phyloP scores from a whole-genome alignment of 2,329 filamentous ascomycete species.

The Berkeleyomyces basicola region DNA sequence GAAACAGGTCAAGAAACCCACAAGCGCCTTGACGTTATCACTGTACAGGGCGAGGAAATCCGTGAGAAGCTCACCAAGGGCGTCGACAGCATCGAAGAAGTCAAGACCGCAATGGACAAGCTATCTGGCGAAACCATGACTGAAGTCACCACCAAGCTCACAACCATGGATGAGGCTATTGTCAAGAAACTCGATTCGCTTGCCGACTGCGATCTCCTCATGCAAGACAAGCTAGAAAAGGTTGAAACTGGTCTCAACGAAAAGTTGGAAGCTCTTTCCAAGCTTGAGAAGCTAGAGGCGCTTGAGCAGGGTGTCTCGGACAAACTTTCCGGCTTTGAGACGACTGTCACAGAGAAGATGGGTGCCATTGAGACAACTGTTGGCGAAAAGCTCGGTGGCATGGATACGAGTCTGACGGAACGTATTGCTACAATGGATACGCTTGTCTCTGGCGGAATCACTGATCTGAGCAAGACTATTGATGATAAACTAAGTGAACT shows the following conservation, averaged over 20 bases:
- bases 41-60: constrained; percentile 9
- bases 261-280: constrained; percentile 10
- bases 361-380: not conserved
- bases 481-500: constrained; percentile 7
- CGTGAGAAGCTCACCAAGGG: constrained; percentile 10
- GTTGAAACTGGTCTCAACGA: constrained; percentile 2
- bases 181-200: constrained; percentile 6
- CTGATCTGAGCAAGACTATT: constrained; percentile 7
- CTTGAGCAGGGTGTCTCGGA: constrained; percentile 8
- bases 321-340: constrained; percentile 10
- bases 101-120: constrained; percentile 6
- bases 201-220: constrained; percentile 10
- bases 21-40: constrained; percentile 10
- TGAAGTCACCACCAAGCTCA: not conserved
- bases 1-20: constrained; percentile 9
- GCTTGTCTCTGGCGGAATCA: not conserved
- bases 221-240: constrained; percentile 11
- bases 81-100: constrained; percentile 5
- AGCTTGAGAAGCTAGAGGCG: constrained; percentile 5
- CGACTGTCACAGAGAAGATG: not conserved
- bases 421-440: constrained; percentile 5
- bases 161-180: not conserved
- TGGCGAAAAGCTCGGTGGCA: constrained; percentile 8
- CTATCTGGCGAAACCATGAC: not conserved
- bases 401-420: constrained; percentile 6